A percentile compares a stretch with the other conserved stretches of the same genome.
Evolutionary conservation across 805 yeast species (phyloP).

Genomic region (Nakazawaea ambrosiae): DNA sequence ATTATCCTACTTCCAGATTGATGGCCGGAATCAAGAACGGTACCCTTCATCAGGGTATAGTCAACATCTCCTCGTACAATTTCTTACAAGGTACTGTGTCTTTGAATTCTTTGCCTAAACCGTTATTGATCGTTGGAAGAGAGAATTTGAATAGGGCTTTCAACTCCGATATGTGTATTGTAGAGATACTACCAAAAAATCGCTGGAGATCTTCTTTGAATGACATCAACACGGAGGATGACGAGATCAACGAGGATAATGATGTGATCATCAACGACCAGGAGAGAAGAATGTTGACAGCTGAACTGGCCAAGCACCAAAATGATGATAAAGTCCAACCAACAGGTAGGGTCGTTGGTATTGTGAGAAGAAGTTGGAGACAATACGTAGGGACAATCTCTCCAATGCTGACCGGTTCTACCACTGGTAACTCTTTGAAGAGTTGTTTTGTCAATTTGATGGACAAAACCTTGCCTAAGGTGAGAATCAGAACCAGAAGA

Average conservation of each 20-base stretch:
- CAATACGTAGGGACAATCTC: slow-evolving; percentile 92
- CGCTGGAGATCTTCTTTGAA: slow-evolving; percentile 87
- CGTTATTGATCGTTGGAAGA: slow-evolving; percentile 75
- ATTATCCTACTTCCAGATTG: slow-evolving; percentile 71
- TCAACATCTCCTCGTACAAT: slow-evolving; percentile 79
- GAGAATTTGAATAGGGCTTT: slow-evolving; percentile 85
- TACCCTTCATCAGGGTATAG: slow-evolving; percentile 76
- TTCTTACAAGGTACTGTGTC: slow-evolving; percentile 80
- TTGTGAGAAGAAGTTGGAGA: slow-evolving; percentile 90
- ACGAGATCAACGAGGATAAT: slow-evolving; percentile 44
- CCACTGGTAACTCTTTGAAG: slow-evolving; percentile 58
- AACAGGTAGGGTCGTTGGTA: slow-evolving; percentile 89
- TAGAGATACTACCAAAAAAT: slow-evolving; percentile 77
- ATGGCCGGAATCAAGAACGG: slow-evolving; percentile 91
- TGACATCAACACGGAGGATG: slow-evolving; percentile 58
- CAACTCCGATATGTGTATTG: slow-evolving; percentile 86
- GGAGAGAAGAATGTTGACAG: slow-evolving; percentile 66
- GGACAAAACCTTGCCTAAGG: slow-evolving; percentile 84
- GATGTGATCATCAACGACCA: slow-evolving; percentile 49
- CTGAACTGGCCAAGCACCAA: slow-evolving; percentile 67
- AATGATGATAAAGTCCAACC: slow-evolving; percentile 60
- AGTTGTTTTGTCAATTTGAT: slow-evolving; percentile 79
- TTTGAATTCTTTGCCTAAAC: slow-evolving; percentile 68
- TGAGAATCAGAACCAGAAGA: slow-evolving; percentile 82
- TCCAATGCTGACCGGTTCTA: slow-evolving; percentile 50